These are phyloP conservation scores for Kluyveromyces marxianus DNA, from an alignment of 1,139 yeast genomes.

Conservation along the genomic window DNA sequence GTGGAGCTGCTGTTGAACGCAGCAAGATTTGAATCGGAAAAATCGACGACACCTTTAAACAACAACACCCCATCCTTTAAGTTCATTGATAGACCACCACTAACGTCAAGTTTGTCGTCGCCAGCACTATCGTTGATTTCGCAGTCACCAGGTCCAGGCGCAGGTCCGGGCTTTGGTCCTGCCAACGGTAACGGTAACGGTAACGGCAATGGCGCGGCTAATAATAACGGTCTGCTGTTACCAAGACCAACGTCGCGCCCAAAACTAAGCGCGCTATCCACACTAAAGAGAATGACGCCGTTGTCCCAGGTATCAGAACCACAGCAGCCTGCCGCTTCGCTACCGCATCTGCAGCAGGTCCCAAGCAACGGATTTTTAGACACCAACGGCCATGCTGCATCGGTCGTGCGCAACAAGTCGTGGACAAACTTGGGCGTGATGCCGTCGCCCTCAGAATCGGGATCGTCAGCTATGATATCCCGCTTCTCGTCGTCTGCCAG, in stretches of 20 bases:
- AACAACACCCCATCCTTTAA: neutral
- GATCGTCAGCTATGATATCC: neutral
- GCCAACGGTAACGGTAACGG: no score
- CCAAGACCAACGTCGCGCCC: conserved; percentile 7
- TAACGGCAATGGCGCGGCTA: neutral
- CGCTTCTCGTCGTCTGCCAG: conserved; percentile 1
- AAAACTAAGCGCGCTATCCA: conserved; percentile 29
- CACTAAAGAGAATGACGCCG: conserved; percentile 36
- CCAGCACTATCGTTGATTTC: conserved; percentile 1
- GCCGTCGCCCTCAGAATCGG: neutral
- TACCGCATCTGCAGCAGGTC: neutral
- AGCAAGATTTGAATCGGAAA: conserved; percentile 1
- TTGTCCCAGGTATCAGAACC: conserved; percentile 4
- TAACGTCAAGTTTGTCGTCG: neutral
- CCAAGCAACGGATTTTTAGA: neutral
- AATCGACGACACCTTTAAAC: neutral
- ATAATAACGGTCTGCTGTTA: neutral
- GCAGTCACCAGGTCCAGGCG: neutral
- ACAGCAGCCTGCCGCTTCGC: neutral
- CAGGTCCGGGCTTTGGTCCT: no score
- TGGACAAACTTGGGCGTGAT: neutral
- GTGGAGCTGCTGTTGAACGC: conserved; percentile 3
- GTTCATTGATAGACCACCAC: neutral
- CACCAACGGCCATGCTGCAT: neutral
- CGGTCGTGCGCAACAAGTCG: neutral